Conservation (phyloP, 2,329 filamentous ascomycete genomes). For the Aspergillus terreus region DNA sequence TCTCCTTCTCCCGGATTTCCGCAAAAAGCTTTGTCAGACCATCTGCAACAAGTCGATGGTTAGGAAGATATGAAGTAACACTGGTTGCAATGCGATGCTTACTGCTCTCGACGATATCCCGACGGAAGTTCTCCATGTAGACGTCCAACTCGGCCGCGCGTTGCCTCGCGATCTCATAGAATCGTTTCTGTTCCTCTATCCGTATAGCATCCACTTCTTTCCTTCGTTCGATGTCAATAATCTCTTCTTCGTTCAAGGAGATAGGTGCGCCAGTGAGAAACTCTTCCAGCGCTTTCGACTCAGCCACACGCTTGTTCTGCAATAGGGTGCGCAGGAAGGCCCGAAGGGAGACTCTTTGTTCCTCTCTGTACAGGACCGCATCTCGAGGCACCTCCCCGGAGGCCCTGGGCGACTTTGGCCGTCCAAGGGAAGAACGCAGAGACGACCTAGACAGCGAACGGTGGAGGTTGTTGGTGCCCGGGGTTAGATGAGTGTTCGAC, state of each 20-base stretch:
- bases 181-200: conserved; percentile 85
- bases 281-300: conserved; percentile 76
- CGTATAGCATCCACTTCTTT: conserved; percentile 83
- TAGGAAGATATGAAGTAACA: conserved; percentile 27
- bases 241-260: conserved; percentile 73
- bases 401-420: conserved; percentile 26
- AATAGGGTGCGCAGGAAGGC: conserved; percentile 86
- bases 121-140: conserved; percentile 84
- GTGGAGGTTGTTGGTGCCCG: conserved; percentile 20
- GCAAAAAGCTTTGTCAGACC: conserved; percentile 88
- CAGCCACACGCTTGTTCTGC: conserved; percentile 77
- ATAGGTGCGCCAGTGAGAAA: conserved; percentile 76
- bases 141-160: conserved; percentile 90
- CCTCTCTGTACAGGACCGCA: conserved; percentile 72
- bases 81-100: conserved; percentile 32
- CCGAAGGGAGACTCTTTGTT: conserved; percentile 83
- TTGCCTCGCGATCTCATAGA: conserved; percentile 91
- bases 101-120: conserved; percentile 69
- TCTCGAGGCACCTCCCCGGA: conserved; percentile 46
- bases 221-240: conserved; percentile 72
- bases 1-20: conserved; percentile 87
- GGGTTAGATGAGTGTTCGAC: conserved; percentile 30
- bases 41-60: conserved; percentile 44
- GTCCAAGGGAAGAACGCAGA: conserved; percentile 15
- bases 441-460: conserved; percentile 30